phyloP scores from a whole-genome alignment of 78 protist genomes.

The Dictyostelium brefeldianum region DNA sequence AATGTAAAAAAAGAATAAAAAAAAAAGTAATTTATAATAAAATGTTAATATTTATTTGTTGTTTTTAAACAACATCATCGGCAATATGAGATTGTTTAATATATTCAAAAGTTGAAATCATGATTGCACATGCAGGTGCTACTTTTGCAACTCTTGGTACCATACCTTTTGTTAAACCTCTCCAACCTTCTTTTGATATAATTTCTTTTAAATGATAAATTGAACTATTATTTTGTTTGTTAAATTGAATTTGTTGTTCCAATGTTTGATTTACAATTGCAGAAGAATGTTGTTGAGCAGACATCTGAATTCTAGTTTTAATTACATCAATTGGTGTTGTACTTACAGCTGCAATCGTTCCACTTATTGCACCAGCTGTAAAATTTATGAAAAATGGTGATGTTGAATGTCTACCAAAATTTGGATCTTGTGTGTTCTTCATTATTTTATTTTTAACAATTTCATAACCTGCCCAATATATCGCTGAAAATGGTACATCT shows the following conservation, averaged over 20 bases:
- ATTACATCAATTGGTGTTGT: slow-evolving; percentile 92
- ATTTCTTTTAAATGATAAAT: slow-evolving; percentile 18
- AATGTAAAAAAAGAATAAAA: not conserved
- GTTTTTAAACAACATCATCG: not conserved
- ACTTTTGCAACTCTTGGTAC: slow-evolving; percentile 86
- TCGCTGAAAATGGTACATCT: slow-evolving; percentile 91
- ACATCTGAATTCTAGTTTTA: slow-evolving; percentile 87
- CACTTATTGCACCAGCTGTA: slow-evolving; percentile 83
- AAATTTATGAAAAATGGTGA: slow-evolving; percentile 73
- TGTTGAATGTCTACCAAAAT: not conserved
- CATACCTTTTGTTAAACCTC: slow-evolving; percentile 79
- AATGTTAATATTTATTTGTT: not conserved
- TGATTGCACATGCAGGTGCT: slow-evolving; percentile 93
- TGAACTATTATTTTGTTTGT: not conserved
- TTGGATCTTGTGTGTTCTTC: not conserved
- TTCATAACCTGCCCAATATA: slow-evolving; percentile 90
- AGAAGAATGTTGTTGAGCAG: slow-evolving; percentile 13
- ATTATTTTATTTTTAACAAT: slow-evolving; percentile 3
- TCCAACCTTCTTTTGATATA: slow-evolving; percentile 67
- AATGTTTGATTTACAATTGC: not conserved
- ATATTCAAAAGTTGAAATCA: slow-evolving; percentile 89
- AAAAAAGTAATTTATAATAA: not conserved
- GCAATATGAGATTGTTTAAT: slow-evolving; percentile 38
- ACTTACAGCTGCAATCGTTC: slow-evolving; percentile 78
- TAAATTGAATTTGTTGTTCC: not conserved